Base-by-base conservation (phyloP, 75 land plant species). In the Ceratopteris richardii region DNA sequence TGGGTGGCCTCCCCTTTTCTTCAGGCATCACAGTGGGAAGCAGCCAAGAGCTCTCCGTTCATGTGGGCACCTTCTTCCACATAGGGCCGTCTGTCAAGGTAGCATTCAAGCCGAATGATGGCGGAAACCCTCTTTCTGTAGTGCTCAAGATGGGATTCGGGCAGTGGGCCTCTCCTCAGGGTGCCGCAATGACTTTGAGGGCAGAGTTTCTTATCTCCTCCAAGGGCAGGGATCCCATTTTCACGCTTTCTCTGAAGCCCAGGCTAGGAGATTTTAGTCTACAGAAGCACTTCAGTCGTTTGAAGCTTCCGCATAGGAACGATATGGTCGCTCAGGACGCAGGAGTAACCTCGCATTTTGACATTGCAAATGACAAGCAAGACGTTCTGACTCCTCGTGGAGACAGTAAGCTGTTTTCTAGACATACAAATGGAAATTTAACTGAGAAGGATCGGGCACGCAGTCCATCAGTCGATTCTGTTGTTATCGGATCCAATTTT, bases 61-160 rank as follows among this genome's bases (percentile, higher is more conserved):
- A 76, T 40, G 60, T 93, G 68, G 60, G 64, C 21, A 78, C 98
- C 51, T 61, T 69, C 63, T 80, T 83, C 75, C 75, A 74, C 9
- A 64, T 85, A 22, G 96, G 90, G 31, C 98, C 96, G 18, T 56
- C 83, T 17, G 21, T 82, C 44, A 79, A 77, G 39, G 1, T 93
- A 58, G 69, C 87, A 0, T 93, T 90, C 78, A 72, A 66, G 27
- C 98, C 98, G 51, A 89, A 89, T 58, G 82, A 89, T 26, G n/a
- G n/a, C n/a, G 29, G 72, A 16, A 77, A 69, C 23, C 90, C 96
- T 14, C 81, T 93, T 66, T 48, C 68, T 33, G 33, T 93, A 55
- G 36, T 70, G 13, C 31, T 89, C 39, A 93, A 89, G 68, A 72
- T 90, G 48, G 98, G 96, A 27, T 72, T 77, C 37, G 96, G 96